These are phyloP conservation scores for Macrophomina phaseolina DNA, from an alignment of 2,329 filamentous ascomycete genomes.

Conservation along the genomic window DNA sequence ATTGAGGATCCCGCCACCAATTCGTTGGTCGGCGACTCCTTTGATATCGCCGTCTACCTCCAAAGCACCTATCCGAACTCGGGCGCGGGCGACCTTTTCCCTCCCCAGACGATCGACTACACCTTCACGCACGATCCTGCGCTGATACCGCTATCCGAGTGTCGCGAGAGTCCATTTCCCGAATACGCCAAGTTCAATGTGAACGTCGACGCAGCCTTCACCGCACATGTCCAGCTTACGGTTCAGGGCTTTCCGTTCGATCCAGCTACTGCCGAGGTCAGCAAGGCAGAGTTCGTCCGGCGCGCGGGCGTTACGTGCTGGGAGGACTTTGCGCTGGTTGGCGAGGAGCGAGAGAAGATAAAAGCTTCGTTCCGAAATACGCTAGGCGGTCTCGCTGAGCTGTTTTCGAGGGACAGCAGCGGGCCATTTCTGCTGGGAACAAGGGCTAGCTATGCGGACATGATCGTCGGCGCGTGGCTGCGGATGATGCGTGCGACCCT, in stretches of 20 bases:
- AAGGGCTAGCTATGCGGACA: slow-evolving; percentile 58
- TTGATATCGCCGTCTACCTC: slow-evolving; percentile 68
- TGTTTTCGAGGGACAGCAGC: slow-evolving; percentile 47
- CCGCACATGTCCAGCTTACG: slow-evolving; percentile 50
- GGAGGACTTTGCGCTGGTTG: slow-evolving; percentile 47
- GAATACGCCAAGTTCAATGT: slow-evolving; percentile 56
- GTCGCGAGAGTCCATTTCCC: slow-evolving; percentile 30
- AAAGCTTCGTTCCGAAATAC: slow-evolving; percentile 48
- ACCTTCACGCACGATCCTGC: slow-evolving; percentile 44
- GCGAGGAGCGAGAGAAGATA: slow-evolving; percentile 49
- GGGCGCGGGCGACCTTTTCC: slow-evolving; percentile 53
- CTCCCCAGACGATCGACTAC: slow-evolving; percentile 48
- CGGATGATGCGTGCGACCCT: slow-evolving; percentile 52
- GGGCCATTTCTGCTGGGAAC: slow-evolving; percentile 59
- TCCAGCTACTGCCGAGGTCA: slow-evolving; percentile 52
- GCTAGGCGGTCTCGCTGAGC: slow-evolving; percentile 50
- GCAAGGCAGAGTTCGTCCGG: slow-evolving; percentile 55
- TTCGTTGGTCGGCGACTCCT: slow-evolving; percentile 63
- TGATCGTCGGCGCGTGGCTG: slow-evolving; percentile 64
- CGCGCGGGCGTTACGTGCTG: slow-evolving; percentile 53
- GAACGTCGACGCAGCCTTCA: slow-evolving; percentile 62
- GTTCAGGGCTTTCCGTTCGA: slow-evolving; percentile 57
- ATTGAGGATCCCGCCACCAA: slow-evolving; percentile 54
- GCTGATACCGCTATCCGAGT: slow-evolving; percentile 35
- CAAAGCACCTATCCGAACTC: slow-evolving; percentile 57